Base-by-base conservation (phyloP, 2,329 filamentous ascomycete species). In the Fusarium sp. region DNA sequence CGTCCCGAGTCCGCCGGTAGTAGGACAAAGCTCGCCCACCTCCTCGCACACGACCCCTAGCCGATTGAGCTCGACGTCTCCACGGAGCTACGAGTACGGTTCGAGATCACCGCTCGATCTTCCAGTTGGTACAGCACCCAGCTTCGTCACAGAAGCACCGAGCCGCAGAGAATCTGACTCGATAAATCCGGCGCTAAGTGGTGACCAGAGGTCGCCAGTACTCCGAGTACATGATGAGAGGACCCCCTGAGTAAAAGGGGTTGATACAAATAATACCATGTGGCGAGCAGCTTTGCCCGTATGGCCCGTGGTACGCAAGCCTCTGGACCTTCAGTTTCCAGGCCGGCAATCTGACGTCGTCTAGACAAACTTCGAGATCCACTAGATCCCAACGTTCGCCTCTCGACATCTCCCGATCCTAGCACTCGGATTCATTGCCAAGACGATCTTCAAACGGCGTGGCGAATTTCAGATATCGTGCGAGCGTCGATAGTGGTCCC, bases 121-220 rank as follows among this genome's bases (percentile, higher is more conserved):
- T 20, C n/a, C 51, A 25, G 44, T 44, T 18, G 57, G 27, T 29
- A 44, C 58, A 46, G 58, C 44, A 13, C 36, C 55, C 29, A 38
- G 66, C 13, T 54, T 78, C 53, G 78, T 80, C 27, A 75, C 78
- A n/a, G 75, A 79, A 31, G 77, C 77, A 73, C 79, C 80, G 27
- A 77, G 76, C 9, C 73, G 74, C 14, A 68, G 69, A 20, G 68
- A 77, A 38, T 55, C 70, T 10, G 66, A 73, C 5, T 62, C 67
- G 13, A 72, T 73, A 16, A 75, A 74, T 34, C 67, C 70, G 3
- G 62, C 69, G 20, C 44, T 78, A 6, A 76, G 73, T 0, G 77
- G 74, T 50, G 59, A 57, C 10, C 75, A 70, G 49, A 76, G 76
- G 51, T 72, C 77, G 13, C 57, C 73, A 6, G 62, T 79, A 25